Evolutionary conservation across 208 protist species (phyloP).

Genomic region (Wallacemonas sp.): DNA sequence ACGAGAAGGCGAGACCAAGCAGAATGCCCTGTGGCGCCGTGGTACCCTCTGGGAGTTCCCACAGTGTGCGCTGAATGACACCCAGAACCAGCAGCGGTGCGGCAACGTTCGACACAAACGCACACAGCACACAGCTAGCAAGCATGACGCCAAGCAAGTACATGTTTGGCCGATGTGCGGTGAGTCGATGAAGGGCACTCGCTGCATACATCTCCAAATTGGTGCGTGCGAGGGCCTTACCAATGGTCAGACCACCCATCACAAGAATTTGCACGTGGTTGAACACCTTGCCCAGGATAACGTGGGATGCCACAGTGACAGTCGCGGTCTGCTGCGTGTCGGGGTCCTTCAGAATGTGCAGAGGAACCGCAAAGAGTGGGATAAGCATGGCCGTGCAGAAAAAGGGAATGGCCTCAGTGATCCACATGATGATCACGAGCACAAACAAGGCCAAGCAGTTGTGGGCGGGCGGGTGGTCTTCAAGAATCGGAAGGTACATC

Average conservation of each 20-base stretch:
- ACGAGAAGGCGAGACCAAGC: conserved; percentile 92
- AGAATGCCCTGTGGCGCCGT: conserved; percentile 85
- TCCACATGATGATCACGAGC: conserved; percentile 88
- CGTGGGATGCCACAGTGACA: conserved; percentile 66
- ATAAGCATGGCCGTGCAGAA: conserved; percentile 93
- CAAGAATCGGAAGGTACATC: conserved; percentile 66
- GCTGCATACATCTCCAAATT: conserved; percentile 89
- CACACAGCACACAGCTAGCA: conserved; percentile 76
- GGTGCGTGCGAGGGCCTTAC: conserved; percentile 80
- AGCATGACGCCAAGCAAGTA: conserved; percentile 93
- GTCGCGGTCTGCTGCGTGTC: conserved; percentile 44
- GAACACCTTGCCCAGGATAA: conserved; percentile 85
- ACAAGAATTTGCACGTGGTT: conserved; percentile 92
- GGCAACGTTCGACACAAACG: conserved; percentile 92
- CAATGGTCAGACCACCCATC: conserved; percentile 91
- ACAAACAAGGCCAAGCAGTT: conserved; percentile 90
- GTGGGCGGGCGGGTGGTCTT: conserved; percentile 71
- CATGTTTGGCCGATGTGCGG: conserved; percentile 69
- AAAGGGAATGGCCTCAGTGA: conserved; percentile 91
- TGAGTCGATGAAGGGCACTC: conserved; percentile 64
- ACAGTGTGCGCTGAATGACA: conserved; percentile 84
- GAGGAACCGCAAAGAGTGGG: conserved; percentile 82
- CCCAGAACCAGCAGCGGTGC: conserved; percentile 88
- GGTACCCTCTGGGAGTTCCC: conserved; percentile 84
- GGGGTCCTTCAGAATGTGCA: conserved; percentile 78